phyloP scores from a whole-genome alignment of 129 eudicot genomes.

The Saussurea involucrata region DNA sequence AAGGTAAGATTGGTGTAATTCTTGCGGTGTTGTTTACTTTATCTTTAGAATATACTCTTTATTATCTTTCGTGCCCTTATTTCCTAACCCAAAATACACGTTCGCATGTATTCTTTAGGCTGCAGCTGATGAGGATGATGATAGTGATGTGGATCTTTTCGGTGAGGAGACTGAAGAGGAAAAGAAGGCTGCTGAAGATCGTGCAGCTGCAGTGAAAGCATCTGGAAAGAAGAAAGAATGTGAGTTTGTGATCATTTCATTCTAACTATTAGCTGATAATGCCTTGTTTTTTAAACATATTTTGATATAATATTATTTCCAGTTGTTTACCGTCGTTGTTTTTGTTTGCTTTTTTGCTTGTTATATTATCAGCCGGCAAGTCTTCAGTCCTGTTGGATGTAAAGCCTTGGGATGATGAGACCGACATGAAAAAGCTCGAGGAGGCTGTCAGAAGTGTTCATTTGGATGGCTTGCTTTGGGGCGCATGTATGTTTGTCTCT shows the following conservation, averaged over 20 bases:
- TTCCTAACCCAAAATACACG: background rate
- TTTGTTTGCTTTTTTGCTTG: conserved; percentile 6
- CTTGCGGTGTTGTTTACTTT: background rate
- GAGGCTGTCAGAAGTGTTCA: conserved; percentile 42
- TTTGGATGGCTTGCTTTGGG: conserved; percentile 36
- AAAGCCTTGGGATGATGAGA: conserved; percentile 37
- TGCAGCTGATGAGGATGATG: conserved; percentile 77
- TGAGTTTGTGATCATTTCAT: conserved; percentile 30
- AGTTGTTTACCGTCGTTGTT: background rate
- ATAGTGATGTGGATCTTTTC: conserved; percentile 81
- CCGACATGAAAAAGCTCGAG: conserved; percentile 41
- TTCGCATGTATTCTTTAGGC: conserved; percentile 38
- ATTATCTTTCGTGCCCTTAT: background rate
- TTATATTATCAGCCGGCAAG: conserved; percentile 61
- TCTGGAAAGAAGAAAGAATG: conserved; percentile 93
- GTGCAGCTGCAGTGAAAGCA: conserved; percentile 80
- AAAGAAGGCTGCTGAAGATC: conserved; percentile 92
- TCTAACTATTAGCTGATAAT: background rate
- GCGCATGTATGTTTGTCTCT: conserved; percentile 41
- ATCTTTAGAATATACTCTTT: no score
- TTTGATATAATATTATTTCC: background rate
- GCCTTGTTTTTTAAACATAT: background rate
- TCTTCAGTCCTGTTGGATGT: conserved; percentile 38
- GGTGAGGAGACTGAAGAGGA: conserved; percentile 99
- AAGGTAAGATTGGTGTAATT: conserved; percentile 29